Evolutionary conservation across 2,329 filamentous ascomycete genomes (phyloP), one percentile per base, ranked within the genome.

Genomic region (Venturia oleaginea): DNA sequence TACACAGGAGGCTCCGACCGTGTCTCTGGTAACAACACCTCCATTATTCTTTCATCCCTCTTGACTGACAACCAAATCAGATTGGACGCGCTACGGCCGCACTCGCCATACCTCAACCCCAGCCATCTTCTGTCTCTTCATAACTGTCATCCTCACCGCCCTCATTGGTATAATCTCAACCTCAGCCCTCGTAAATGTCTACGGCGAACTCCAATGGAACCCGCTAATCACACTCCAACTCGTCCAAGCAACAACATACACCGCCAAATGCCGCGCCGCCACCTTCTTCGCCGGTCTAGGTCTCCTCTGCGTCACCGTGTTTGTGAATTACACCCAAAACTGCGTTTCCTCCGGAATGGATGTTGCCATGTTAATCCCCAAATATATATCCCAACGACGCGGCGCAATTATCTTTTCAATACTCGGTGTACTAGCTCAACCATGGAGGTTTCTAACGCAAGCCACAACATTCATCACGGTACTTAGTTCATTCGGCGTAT

Each of bases 261-360:
- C 67, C 0, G 61, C 71, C 4, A 65, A 65, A 30, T 64, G 66
- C 34, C 67, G 71, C 19, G 71, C 71, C 1, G 71, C 70, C 1
- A 70, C 68, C 2, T 73, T 73, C 63, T 73, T 72, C 61, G 70
- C 70, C 3, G 71, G 70, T 2, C 24, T 72, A 10, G 71, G 71
- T 8, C 69, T 72, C 34, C 65, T 72, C 42, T 67, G 65, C 22
- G 67, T 67, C 32, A 69, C 69, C 38, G 55, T 71, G 15, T 70
- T 69, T 34, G 66, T 70, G n/a, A 70, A 70, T 61, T 67, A 68
- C 40, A 69, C 67, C 24, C 67, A 70, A 59, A 72, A 72, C 46
- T 69, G 65, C 15, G 68, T 72, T 1, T 67, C 66, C n/a, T 68
- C 67, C 2, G 70, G 70, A 6, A 72, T 72, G 70, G 71, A 72